Conservation (phyloP, 1,284 basidiomycete species). For the Naganishia liquefaciens region DNA sequence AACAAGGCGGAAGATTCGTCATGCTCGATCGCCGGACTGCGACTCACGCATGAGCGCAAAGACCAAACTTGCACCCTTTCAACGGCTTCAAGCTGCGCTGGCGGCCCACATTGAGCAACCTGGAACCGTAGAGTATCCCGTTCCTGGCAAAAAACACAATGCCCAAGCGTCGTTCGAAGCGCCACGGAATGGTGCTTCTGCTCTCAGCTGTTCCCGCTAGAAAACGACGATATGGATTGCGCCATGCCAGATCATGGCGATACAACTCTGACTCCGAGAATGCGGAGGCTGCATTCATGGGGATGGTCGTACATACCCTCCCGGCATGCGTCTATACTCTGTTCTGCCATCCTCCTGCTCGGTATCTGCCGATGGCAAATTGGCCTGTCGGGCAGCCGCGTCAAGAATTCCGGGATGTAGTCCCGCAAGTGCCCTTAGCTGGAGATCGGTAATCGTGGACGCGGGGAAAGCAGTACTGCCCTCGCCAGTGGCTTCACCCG, state of each 20-base stretch:
- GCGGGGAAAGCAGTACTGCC: not conserved
- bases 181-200: not conserved
- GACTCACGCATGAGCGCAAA: not conserved
- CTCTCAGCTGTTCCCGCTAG: no score
- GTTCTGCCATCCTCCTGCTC: constrained; percentile 15
- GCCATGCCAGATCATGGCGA: not conserved
- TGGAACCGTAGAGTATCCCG: no score
- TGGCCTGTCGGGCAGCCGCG: not conserved
- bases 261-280: not conserved
- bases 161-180: no score
- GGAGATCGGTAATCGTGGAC: constrained; percentile 8
- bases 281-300: not conserved
- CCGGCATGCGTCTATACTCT: constrained; percentile 25
- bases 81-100: no score
- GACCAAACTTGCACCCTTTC: no score
- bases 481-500: not conserved
- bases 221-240: no score
- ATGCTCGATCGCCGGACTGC: not conserved
- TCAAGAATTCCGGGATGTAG: constrained; percentile 15
- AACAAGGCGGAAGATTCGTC: constrained; percentile 4
- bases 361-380: not conserved
- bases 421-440: not conserved
- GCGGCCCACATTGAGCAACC: no score
- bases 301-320: constrained; percentile 13
- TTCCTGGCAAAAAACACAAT: no score